phyloP scores from a whole-genome alignment of 202 grass and related monocot genomes.

The Alloteropsis angusta region DNA sequence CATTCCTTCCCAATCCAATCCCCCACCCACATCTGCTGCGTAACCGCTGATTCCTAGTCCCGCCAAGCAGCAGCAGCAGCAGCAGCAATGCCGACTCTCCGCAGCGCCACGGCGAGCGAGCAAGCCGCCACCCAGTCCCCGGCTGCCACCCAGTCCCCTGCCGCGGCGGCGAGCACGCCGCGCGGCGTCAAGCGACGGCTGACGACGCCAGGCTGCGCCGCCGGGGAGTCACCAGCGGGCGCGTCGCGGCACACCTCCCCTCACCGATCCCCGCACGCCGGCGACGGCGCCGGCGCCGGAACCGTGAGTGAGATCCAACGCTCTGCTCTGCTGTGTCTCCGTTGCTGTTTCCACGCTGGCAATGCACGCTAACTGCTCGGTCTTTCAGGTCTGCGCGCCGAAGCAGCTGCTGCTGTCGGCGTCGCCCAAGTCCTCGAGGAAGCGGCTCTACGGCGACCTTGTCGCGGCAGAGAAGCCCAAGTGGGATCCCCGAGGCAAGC shows the following conservation, averaged over 20 bases:
- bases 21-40: background rate
- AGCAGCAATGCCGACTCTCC: constrained; percentile 37
- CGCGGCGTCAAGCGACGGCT: constrained; percentile 32
- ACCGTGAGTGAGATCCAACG: constrained; percentile 28
- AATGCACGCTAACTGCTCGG: constrained; percentile 28
- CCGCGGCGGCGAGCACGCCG: constrained; percentile 18
- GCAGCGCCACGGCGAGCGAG: constrained; percentile 32
- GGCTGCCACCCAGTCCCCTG: background rate
- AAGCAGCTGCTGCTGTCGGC: constrained; percentile 44
- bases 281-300: constrained; percentile 11
- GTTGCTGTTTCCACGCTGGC: background rate
- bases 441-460: constrained; percentile 56
- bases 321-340: background rate
- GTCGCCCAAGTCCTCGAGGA: constrained; percentile 73
- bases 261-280: constrained; percentile 12
- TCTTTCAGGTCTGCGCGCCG: constrained; percentile 17
- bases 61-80: too few species aligned
- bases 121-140: too few species aligned
- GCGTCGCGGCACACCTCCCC: constrained; percentile 33
- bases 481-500: constrained; percentile 69
- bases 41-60: background rate
- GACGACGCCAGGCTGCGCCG: constrained; percentile 16
- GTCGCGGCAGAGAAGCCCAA: constrained; percentile 31
- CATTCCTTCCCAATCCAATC: background rate
- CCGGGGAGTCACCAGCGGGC: background rate